phyloP scores from a whole-genome alignment of 345 rosid species.

The Syzygium aromaticum region DNA sequence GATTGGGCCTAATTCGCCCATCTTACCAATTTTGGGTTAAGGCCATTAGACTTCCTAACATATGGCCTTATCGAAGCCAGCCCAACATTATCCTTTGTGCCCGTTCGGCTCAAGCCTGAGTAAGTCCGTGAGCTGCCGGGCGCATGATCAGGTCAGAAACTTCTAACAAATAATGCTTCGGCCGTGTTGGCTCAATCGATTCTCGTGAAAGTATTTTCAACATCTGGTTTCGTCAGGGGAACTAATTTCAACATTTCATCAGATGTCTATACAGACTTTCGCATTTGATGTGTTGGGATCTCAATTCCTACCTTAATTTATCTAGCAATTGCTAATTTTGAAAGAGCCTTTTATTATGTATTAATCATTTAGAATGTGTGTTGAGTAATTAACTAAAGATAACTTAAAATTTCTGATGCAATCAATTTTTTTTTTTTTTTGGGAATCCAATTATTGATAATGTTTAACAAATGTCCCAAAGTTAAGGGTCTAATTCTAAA shows the following conservation, averaged over 20 bases:
- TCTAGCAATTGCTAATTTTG: background rate
- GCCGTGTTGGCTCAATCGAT: background rate
- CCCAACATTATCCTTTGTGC: background rate
- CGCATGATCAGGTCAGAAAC: background rate
- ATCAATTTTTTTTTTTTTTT: no score
- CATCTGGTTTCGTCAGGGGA: rapidly evolving
- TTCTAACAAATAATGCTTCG: background rate
- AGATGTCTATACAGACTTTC: rapidly evolving
- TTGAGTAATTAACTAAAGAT: background rate
- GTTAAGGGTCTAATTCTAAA: no score
- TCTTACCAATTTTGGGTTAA: background rate
- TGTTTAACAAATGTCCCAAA: no score
- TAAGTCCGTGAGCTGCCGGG: background rate
- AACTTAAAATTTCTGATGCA: background rate
- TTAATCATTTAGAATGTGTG: no score
- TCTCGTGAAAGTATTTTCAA: background rate
- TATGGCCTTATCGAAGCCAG: background rate
- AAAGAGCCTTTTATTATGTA: background rate
- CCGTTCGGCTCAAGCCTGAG: background rate
- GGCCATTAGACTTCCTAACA: background rate
- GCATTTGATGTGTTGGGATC: rapidly evolving
- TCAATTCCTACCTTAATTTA: background rate
- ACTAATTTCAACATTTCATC: rapidly evolving
- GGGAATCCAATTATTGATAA: background rate
- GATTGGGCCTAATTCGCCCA: background rate